Evolutionary conservation across 176 grass and related monocot genomes (phyloP), one percentile per base, ranked within the genome.

Genomic region (Alloteropsis semialata): DNA sequence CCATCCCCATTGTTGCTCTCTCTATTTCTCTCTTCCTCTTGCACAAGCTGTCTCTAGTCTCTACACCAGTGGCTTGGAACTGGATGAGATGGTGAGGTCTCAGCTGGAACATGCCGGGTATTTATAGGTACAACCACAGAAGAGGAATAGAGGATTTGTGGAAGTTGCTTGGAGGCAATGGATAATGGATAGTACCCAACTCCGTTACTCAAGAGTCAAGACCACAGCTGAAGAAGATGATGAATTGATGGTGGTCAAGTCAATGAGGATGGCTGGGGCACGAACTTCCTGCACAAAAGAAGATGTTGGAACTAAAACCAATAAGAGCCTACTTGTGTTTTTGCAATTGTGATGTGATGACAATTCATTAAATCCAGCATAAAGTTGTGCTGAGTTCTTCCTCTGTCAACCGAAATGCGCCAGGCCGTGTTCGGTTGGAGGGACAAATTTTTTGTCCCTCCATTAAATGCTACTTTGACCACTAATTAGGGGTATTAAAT

Each of bases 121-220:
- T 70, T 82, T 87, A 77, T 75, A 67, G 77, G 48, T 11, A 6
- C 46, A 19, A 16, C 34, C 34, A 36, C 34, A 36, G 34, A 36
- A 36, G 34, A 36, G 34, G 5, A 36, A 3, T 36, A 36, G 34
- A 36, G 34, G 5, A 36, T 36, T 36, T 36, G 34, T 36, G 34
- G 34, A 36, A 36, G 79, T 87, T 87, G 72, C 79, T 87, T 82
- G 53, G 63, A n/a, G 72, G 56, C 54, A 64, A 60, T 11, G 43
- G 63, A 25, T 37, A 36, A 36, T 36, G 34, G 34, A 3, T 43
- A 32, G 24, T 87, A 61, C 72, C 86, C 9, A 69, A 82, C 64
- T 87, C 54, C 22, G 30, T 76, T 67, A 81, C 7, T n/a, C n/a
- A n/a, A n/a, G 36, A 49, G 46, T 56, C 28, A 3, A 54, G 32